Evolutionary conservation across 164 flowering plant species (phyloP).

Genomic region (Nelumbo lutea): DNA sequence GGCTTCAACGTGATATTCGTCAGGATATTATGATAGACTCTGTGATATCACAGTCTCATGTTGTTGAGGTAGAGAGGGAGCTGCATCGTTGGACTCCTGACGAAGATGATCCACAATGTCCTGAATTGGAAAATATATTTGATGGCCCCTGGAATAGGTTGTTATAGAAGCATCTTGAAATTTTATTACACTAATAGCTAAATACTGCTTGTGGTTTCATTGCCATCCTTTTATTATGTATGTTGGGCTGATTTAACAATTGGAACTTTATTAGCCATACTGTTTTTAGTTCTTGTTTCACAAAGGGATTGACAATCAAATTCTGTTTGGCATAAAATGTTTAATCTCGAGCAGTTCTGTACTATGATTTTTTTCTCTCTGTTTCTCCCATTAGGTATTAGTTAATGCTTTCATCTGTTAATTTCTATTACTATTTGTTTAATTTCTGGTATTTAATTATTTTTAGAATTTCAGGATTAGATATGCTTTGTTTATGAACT

Average conservation of each 20-base stretch:
- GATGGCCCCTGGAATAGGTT: conserved; percentile 86
- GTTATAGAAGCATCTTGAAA: conserved; percentile 2
- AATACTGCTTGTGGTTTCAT: background rate
- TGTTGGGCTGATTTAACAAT: background rate
- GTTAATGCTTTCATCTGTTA: too few species aligned
- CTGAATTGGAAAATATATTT: conserved; percentile 81
- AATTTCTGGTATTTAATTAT: too few species aligned
- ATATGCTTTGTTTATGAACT: too few species aligned
- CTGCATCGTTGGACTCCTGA: conserved; percentile 91
- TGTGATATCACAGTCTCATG: conserved; percentile 64
- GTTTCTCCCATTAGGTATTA: too few species aligned
- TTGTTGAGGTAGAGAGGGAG: conserved; percentile 64
- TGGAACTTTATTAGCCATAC: background rate
- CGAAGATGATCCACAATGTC: conserved; percentile 65
- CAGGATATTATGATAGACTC: conserved; percentile 84
- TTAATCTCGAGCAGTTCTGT: too few species aligned
- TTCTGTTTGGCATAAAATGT: too few species aligned
- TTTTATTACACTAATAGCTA: background rate
- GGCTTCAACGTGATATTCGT: conserved; percentile 40
- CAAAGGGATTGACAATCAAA: too few species aligned
- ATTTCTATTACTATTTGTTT: too few species aligned
- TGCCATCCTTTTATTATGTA: background rate
- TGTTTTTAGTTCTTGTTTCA: too few species aligned
- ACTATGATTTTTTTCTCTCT: too few species aligned
- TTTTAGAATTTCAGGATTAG: too few species aligned